Percentiles rank a stretch among this genome's conserved stretches.
These are phyloP conservation scores for Eutypa lata DNA, from an alignment of 2,329 filamentous ascomycete species.

Conservation along the genomic window DNA sequence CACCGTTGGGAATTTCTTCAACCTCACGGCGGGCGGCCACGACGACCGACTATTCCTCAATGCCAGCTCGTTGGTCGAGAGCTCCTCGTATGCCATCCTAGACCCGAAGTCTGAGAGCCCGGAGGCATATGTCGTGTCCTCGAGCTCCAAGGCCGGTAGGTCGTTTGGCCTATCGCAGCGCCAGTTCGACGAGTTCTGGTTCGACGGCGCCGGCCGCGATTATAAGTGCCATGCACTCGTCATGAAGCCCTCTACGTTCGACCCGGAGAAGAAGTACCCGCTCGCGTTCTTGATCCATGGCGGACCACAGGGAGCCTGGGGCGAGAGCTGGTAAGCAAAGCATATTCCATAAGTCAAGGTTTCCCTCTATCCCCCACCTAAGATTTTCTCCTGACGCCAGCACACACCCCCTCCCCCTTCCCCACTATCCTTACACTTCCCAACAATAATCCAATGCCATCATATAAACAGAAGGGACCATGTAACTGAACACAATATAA, in stretches of 20 bases:
- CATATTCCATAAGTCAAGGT: no score
- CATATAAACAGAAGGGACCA: no score
- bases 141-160: slow-evolving; percentile 62
- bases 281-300: slow-evolving; percentile 79
- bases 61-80: slow-evolving; percentile 68
- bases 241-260: slow-evolving; percentile 65
- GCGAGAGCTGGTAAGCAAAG: slow-evolving; percentile 56
- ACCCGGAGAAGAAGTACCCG: slow-evolving; percentile 70
- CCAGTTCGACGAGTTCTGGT: slow-evolving; percentile 69
- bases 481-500: no score
- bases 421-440: not conserved
- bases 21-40: slow-evolving; percentile 40
- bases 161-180: slow-evolving; percentile 61
- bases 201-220: slow-evolving; percentile 55
- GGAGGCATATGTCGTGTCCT: slow-evolving; percentile 50
- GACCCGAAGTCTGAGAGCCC: slow-evolving; percentile 34
- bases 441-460: no score
- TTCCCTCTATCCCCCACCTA: not conserved
- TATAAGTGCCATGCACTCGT: slow-evolving; percentile 70
- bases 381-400: no score
- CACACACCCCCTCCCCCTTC: not conserved
- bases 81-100: slow-evolving; percentile 64
- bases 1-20: slow-evolving; percentile 50
- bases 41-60: slow-evolving; percentile 57
- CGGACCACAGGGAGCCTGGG: slow-evolving; percentile 76